These are phyloP conservation scores for Drechslerella coelobrocha DNA, from an alignment of 2,329 filamentous ascomycete genomes.

Conservation along the genomic window DNA sequence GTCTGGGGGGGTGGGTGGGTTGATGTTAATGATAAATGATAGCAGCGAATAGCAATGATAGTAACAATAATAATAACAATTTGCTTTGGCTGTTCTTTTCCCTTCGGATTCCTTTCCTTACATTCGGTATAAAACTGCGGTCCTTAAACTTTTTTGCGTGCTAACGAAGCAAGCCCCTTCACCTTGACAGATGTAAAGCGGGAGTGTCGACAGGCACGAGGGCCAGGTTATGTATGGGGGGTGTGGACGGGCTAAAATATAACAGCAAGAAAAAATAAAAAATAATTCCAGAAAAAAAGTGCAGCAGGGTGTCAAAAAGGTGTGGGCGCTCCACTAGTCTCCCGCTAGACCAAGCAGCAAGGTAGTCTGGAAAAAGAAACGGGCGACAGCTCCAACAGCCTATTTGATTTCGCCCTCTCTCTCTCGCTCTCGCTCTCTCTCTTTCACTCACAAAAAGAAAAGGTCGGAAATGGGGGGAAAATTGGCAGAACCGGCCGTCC, in stretches of 20 bases:
- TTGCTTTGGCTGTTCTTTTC: no score
- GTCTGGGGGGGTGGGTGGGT: constrained; percentile 5
- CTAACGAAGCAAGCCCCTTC: constrained; percentile 26
- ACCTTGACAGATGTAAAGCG: constrained; percentile 51
- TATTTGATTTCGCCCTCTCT: constrained; percentile 21
- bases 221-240: constrained; percentile 47
- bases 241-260: constrained; percentile 50
- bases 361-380: constrained; percentile 5
- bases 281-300: constrained; percentile 49
- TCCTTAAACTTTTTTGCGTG: no score
- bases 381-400: constrained; percentile 30
- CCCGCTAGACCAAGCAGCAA: constrained; percentile 23
- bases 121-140: no score
- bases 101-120: no score
- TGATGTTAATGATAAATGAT: no score
- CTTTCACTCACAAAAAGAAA: constrained; percentile 12
- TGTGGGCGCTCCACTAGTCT: constrained; percentile 42
- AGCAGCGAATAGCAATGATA: no score
- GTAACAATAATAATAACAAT: no score
- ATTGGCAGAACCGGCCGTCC: constrained; percentile 41
- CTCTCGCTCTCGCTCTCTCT: background rate
- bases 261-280: constrained; percentile 21
- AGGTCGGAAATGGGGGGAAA: constrained; percentile 15
- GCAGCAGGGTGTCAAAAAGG: constrained; percentile 48
- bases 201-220: constrained; percentile 51